Base-by-base conservation (phyloP, 2,329 filamentous ascomycete species). In the Colletotrichum nymphaeae region DNA sequence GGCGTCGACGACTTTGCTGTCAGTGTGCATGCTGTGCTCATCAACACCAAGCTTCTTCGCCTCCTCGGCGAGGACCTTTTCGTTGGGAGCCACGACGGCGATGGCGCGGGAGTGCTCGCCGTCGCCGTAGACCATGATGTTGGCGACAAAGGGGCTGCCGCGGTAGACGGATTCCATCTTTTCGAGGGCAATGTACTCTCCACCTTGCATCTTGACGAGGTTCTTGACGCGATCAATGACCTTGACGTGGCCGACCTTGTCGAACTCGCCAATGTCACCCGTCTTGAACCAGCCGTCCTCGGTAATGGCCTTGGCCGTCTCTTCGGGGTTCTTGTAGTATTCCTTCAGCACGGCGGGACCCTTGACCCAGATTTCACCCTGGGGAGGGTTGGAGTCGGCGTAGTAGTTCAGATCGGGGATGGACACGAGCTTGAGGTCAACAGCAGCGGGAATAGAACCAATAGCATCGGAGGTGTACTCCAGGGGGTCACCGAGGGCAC, bases 201-300 rank as follows among this genome's bases (percentile, higher is more conserved):
- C 96, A 74, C 95, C 95, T 76, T 94, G 90, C 75, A 97, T 95
- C 91, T 98, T 98, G 83, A 98, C 94, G 69, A 98, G 87, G 85
- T 98, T 98, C 92, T 98, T 98, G 91, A 98, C 95, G 78, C 96
- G 94, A 83, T 98, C 96, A 80, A 98, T 95, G 81, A 98, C 93
- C 78, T 88, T 90, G 76, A 98, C 84, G 81, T 97, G 94, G 56
- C 96, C 96, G 74, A 93, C 88, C 57, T 86, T 81, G 82, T 96
- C 92, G 79, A 96, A 97, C 81, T 98, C 94, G 78, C 96, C 96
- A 81, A 98, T 97, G 79, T 98, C 96, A 74, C 96, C 96, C 19
- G 95, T 97, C 89, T 93, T 96, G 90, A 98, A 98, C 97, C 97
- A 98, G 63, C 95, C 95, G 78, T 98, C 97, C 3, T 91, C 83